These are phyloP conservation scores for Polymyxa betae DNA, from an alignment of 208 protist genomes.

Conservation along the genomic window DNA sequence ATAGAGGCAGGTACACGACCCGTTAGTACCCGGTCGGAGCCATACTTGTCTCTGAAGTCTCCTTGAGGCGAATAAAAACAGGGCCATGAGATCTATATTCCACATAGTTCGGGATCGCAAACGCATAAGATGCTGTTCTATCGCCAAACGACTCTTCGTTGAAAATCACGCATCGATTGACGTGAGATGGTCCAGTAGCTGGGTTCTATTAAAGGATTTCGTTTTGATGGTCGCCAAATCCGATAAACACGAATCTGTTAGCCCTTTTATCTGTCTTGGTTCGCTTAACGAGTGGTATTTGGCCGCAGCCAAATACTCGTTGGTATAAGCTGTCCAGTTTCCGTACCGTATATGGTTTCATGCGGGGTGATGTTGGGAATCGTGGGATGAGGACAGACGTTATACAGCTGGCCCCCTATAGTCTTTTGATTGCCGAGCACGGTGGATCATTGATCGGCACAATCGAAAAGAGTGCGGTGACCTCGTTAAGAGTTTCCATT, in stretches of 20 bases:
- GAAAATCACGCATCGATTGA: background rate
- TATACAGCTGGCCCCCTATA: slow-evolving; percentile 29
- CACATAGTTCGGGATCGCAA: background rate
- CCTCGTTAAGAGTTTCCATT: background rate
- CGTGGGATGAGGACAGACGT: slow-evolving; percentile 17
- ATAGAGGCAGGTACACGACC: too few relatives aligned
- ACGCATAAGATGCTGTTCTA: background rate
- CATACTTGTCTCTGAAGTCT: too few relatives aligned
- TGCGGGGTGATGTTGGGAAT: slow-evolving; percentile 34
- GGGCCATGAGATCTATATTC: background rate
- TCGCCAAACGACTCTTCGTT: slow-evolving; percentile 9
- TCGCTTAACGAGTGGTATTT: background rate
- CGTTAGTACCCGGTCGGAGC: too few relatives aligned
- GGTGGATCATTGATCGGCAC: background rate
- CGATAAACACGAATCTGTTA: slow-evolving; percentile 12
- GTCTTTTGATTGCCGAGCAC: background rate
- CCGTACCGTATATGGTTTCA: background rate
- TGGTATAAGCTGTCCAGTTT: background rate
- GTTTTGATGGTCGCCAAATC: slow-evolving; percentile 13
- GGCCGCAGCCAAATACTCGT: background rate
- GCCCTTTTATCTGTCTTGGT: background rate
- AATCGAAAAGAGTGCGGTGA: slow-evolving; percentile 12
- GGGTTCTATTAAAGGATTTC: background rate
- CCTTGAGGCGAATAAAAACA: too few relatives aligned
- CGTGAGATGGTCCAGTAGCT: background rate